phyloP scores from a whole-genome alignment of 1,284 basidiomycete species.

The Apiotrichum domesticum region DNA sequence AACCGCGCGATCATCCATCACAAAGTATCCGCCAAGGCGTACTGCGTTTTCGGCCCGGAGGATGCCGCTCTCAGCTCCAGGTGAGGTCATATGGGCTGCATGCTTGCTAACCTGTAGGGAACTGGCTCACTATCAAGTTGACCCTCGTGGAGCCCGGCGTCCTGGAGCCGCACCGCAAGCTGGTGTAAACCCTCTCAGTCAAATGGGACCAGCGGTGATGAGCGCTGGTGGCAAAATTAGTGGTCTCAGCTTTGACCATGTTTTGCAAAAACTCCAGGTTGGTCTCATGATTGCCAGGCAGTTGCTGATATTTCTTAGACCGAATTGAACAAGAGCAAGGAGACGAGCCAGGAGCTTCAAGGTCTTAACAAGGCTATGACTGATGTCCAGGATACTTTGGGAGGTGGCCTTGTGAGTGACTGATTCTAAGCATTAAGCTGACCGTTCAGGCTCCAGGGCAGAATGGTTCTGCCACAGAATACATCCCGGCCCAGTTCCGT shows the following conservation, averaged over 20 bases:
- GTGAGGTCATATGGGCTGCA: constrained; percentile 18
- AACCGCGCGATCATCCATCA: constrained; percentile 98
- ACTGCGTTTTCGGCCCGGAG: constrained; percentile 79
- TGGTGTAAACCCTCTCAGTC: constrained; percentile 17
- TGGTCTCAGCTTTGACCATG: constrained; percentile 50
- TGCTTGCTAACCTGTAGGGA: constrained; percentile 29
- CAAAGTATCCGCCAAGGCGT: constrained; percentile 91
- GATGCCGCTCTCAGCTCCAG: constrained; percentile 55
- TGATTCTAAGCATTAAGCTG: not conserved
- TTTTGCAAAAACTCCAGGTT: constrained; percentile 50
- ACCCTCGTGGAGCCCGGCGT: constrained; percentile 22
- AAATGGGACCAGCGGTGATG: constrained; percentile 35
- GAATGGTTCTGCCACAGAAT: constrained; percentile 42
- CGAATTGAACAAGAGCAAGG: constrained; percentile 88
- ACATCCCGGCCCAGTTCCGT: constrained; percentile 42
- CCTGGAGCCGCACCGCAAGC: constrained; percentile 2
- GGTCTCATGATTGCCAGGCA: constrained; percentile 7
- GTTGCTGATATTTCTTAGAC: constrained; percentile 55
- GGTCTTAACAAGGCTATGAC: constrained; percentile 73
- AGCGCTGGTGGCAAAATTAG: constrained; percentile 43
- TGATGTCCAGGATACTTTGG: constrained; percentile 87
- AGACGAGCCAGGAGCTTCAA: constrained; percentile 84
- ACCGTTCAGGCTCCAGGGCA: constrained; percentile 48
- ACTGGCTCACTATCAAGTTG: constrained; percentile 36
- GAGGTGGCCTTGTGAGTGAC: constrained; percentile 65